Conservation (phyloP, 208 protist species). For the Trypanosoma brucei region DNA sequence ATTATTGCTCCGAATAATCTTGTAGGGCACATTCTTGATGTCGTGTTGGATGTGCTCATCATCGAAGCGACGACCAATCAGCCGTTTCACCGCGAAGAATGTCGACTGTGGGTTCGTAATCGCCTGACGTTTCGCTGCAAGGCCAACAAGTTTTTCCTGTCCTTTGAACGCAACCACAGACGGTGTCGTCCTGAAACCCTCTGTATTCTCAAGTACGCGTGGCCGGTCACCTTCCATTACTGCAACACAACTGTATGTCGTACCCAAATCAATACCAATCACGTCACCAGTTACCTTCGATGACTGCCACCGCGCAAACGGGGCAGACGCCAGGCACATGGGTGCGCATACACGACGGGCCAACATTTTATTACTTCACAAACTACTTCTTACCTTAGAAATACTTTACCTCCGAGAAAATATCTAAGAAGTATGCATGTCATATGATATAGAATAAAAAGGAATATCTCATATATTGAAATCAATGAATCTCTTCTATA, state of each 20-base stretch:
- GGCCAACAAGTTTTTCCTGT: constrained; percentile 3
- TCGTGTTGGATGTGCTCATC: constrained; percentile 52
- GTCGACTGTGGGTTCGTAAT: constrained; percentile 41
- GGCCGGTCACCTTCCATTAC: constrained; percentile 7
- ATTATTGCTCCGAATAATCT: constrained; percentile 74
- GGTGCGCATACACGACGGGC: constrained; percentile 51
- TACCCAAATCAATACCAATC: constrained; percentile 5
- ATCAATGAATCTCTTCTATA: too few relatives aligned
- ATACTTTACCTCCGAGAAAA: neutral
- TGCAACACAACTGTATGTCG: constrained; percentile 5
- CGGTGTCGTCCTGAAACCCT: constrained; percentile 2
- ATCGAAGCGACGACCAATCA: constrained; percentile 54
- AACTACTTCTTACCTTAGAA: neutral
- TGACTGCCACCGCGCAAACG: constrained; percentile 39
- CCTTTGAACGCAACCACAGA: constrained; percentile 5
- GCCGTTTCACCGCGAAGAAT: constrained; percentile 84
- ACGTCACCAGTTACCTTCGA: constrained; percentile 60
- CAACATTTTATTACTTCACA: constrained; percentile 24
- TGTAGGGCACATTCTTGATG: constrained; percentile 90
- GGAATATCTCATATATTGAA: too few relatives aligned
- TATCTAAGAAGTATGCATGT: too few relatives aligned
- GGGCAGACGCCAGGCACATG: constrained; percentile 23
- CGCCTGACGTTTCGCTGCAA: constrained; percentile 6
- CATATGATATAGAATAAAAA: too few relatives aligned
- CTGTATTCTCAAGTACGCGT: constrained; percentile 4